Evolutionary conservation across 1,284 basidiomycete genomes (phyloP), one percentile per base, ranked within the genome.

Genomic region (Polyporus tsugae): DNA sequence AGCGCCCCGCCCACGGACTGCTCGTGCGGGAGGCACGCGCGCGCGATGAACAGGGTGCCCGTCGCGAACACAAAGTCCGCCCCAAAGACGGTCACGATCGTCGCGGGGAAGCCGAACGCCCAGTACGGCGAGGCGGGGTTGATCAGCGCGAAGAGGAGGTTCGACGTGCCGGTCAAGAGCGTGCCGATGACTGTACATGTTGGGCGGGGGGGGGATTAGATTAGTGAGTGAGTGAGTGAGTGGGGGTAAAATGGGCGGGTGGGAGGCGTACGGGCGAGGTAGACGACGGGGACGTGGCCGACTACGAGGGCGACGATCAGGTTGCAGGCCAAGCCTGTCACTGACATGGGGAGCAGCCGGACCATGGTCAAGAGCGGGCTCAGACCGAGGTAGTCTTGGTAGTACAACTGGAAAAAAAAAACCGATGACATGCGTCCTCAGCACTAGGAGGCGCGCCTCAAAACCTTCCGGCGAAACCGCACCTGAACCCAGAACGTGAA

Each of bases 91-190:
- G 86, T 81, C 65, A 94, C 74, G 70, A 91, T 84, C 46, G 94
- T 89, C 0, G 91, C 88, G 4, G 94, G 92, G 82, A 97, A 96
- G 17, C 90, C 91, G 67, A 87, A 92, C 1, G 89, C 88, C 94
- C 94, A 96, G 78, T 92, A 97, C 0, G 88, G 79, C 4, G 84
- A 84, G 3, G 81, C 70, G 0, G 89, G 85, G 17, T 87, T 75
- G 67, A 95, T 90, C 6, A 94, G 76, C 0, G 94, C 93, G 72
- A 95, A 93, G 4, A 96, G 82, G 39, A 95, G 80, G 67, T 87
- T 88, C 0, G 92, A 91, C 19, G 84, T 72, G 0, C 85, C 84
- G 0, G 94, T 93, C n/a, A 89, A 78, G 10, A 87, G 70, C 2
- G 90, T 90, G 35, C 91, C 91, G 22, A 80, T 65, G 1, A 81